These are phyloP conservation scores for Psophocarpus tetragonolobus DNA, from an alignment of 306 rosid species.

Conservation along the genomic window DNA sequence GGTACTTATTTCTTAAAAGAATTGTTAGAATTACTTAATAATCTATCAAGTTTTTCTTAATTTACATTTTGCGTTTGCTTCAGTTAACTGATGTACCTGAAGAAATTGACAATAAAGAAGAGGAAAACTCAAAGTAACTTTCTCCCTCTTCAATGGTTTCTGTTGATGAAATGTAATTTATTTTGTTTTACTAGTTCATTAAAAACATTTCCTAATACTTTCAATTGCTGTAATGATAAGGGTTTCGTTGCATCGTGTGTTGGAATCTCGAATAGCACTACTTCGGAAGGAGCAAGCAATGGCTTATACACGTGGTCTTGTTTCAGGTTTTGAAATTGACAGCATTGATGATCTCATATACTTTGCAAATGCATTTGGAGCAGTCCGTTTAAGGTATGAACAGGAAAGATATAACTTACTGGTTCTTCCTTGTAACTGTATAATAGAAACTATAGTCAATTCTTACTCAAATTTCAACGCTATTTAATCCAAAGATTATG, in stretches of 20 bases:
- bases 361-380: slow-evolving; percentile 75
- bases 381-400: slow-evolving; percentile 62
- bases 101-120: slow-evolving; percentile 40
- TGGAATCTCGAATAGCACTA: slow-evolving; percentile 54
- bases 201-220: slow-evolving; percentile 31
- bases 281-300: slow-evolving; percentile 71
- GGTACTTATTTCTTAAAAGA: slow-evolving; percentile 30
- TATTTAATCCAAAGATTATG: no score
- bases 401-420: background rate
- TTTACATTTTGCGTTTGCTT: slow-evolving; percentile 21
- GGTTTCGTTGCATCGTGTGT: slow-evolving; percentile 55
- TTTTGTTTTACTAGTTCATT: slow-evolving; percentile 2
- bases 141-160: slow-evolving; percentile 20
- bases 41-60: slow-evolving; percentile 6
- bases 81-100: slow-evolving; percentile 50
- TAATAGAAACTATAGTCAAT: background rate
- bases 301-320: slow-evolving; percentile 74
- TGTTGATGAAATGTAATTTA: slow-evolving; percentile 29
- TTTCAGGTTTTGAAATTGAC: slow-evolving; percentile 63
- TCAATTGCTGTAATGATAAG: slow-evolving; percentile 33
- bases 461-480: background rate
- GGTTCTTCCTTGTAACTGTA: slow-evolving; percentile 16
- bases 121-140: slow-evolving; percentile 63
- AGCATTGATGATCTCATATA: slow-evolving; percentile 53
- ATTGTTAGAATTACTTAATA: background rate